Evolutionary conservation across 1,284 basidiomycete genomes (phyloP).

Genomic region (Cutaneotrichosporon cutaneum): DNA sequence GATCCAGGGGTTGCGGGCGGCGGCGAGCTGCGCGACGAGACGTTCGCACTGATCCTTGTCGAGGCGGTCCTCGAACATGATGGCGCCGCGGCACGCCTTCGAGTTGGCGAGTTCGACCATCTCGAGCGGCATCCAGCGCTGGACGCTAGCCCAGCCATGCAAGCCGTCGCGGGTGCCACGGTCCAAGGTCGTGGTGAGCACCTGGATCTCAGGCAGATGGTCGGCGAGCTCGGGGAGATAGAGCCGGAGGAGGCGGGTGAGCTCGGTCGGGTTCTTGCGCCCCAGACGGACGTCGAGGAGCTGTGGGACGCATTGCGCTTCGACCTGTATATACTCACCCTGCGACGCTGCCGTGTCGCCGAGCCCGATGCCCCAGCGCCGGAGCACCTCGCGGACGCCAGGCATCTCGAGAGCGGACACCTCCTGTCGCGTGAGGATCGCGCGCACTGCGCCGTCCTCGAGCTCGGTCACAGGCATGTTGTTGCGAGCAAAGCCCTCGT

Average conservation of each 20-base stretch:
- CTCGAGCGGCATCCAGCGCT: slow-evolving; percentile 73
- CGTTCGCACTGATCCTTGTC: slow-evolving; percentile 65
- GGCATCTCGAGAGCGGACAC: slow-evolving; percentile 54
- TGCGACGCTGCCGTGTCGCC: slow-evolving; percentile 22
- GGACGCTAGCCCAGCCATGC: slow-evolving; percentile 56
- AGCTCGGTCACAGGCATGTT: slow-evolving; percentile 46
- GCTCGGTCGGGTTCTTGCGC: slow-evolving; percentile 31
- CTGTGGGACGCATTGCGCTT: slow-evolving; percentile 45
- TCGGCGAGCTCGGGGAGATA: slow-evolving; percentile 35
- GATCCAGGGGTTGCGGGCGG: slow-evolving; percentile 80
- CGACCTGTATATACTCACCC: slow-evolving; percentile 49
- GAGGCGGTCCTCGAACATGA: slow-evolving; percentile 92
- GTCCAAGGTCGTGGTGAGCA: slow-evolving; percentile 28
- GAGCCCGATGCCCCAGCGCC: slow-evolving; percentile 72
- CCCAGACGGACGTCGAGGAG: slow-evolving; percentile 37
- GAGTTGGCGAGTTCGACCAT: slow-evolving; percentile 83
- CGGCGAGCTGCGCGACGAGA: slow-evolving; percentile 66
- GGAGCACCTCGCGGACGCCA: slow-evolving; percentile 55
- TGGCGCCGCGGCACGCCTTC: slow-evolving; percentile 87
- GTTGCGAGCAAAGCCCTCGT: slow-evolving; percentile 61
- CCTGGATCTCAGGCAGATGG: slow-evolving; percentile 36
- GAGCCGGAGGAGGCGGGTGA: slow-evolving; percentile 39
- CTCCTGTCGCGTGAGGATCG: slow-evolving; percentile 68
- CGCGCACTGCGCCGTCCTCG: slow-evolving; percentile 52
- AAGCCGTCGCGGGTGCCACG: slow-evolving; percentile 42